Evolutionary conservation across 176 grass and related monocot genomes (phyloP), one percentile per base, ranked within the genome.

Genomic region (Oryza glaberrima): DNA sequence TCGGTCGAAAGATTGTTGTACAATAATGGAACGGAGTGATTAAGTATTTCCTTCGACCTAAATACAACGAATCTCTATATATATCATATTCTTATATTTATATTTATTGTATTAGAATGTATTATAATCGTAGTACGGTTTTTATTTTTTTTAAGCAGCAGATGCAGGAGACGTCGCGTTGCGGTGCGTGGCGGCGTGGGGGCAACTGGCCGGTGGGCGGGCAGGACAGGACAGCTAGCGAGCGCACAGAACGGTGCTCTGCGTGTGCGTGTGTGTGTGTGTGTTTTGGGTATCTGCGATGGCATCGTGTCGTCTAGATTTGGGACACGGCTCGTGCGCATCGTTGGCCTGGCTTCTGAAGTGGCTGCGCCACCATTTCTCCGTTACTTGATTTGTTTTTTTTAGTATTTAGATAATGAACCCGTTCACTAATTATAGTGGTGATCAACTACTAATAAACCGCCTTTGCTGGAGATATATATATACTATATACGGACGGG

Each of bases 241-340:
- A 38, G 36, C 36, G 36, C 36, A 38, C 36, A 38, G 36, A 38
- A 38, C 36, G 36, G 36, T 38, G 5, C 36, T 38, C 5, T 38
- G 36, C 6, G 36, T 38, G 36, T 7, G 36, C 5, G 35, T 56
- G 28, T 28, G 28, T 28, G 28, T 28, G 28, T 28, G 28, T 28
- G 2, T 28, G 20, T 56, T 56, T 56, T 10, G 3, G 3, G 35
- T 5, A 8, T 68, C 2, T 2, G 10, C 3, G 11, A 8, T 64
- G 16, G 0, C 47, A 17, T 9, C 38, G 0, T 63, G 78, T 67
- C 72, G 49, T 63, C 34, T 15, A 70, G 72, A 82, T 77, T 87
- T 48, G 72, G 72, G 67, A 77, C 79, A 77, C 19, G 38, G 16
- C 79, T 70, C 51, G 65, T 49, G 85, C 67, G 6, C 10, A 67